Evolutionary conservation across 2,329 filamentous ascomycete genomes (phyloP).

Genomic region (Huntiella abstrusa): DNA sequence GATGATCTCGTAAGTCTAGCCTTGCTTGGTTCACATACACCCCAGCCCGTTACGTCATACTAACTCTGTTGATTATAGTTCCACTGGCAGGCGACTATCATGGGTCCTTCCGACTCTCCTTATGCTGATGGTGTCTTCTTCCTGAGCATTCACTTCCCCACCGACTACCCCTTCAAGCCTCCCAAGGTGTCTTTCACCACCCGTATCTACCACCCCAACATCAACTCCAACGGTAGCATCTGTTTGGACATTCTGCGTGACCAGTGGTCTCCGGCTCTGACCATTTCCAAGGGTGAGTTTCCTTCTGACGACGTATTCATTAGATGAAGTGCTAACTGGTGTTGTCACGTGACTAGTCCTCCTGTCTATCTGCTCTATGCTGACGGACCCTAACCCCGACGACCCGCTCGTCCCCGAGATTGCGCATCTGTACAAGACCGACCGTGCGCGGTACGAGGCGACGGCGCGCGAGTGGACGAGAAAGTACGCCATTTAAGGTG

Average conservation of each 20-base stretch:
- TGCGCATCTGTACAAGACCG: conserved; percentile 98
- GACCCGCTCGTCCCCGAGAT: conserved; percentile 98
- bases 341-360: conserved; percentile 41
- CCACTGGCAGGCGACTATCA: conserved; percentile 99
- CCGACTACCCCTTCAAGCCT: conserved; percentile 99
- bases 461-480: conserved; percentile 96
- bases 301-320: background rate
- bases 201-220: conserved; percentile 98
- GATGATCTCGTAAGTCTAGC: conserved; percentile 73
- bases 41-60: conserved; percentile 13
- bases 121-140: conserved; percentile 99
- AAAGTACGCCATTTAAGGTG: conserved; percentile 83
- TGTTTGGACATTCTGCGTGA: conserved; percentile 96
- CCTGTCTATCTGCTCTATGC: conserved; percentile 98
- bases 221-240: conserved; percentile 92
- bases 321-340: conserved; percentile 3
- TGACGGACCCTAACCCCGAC: conserved; percentile 98
- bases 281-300: conserved; percentile 81
- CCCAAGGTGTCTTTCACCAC: conserved; percentile 99
- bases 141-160: conserved; percentile 96
- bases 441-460: conserved; percentile 85
- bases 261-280: conserved; percentile 97
- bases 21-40: background rate
- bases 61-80: conserved; percentile 40
- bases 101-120: conserved; percentile 95